Percentiles rank a stretch among this genome's conserved stretches.
These are phyloP conservation scores for Centella asiatica DNA, from an alignment of 129 eudicot species.

Conservation along the genomic window DNA sequence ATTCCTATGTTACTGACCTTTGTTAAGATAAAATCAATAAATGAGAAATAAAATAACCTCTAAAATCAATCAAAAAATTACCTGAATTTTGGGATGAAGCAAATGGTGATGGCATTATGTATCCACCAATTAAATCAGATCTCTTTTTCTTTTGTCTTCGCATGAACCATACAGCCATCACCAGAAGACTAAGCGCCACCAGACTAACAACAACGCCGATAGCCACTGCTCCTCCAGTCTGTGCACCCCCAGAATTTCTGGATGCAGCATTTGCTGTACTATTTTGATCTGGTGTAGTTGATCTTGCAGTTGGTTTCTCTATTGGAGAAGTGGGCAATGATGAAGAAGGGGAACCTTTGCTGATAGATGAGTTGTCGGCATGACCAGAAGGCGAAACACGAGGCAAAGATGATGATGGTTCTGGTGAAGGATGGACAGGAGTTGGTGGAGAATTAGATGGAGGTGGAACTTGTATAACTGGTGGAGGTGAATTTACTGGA, in stretches of 20 bases:
- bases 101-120: slow-evolving; percentile 68
- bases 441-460: slow-evolving; percentile 27
- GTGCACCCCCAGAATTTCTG: slow-evolving; percentile 26
- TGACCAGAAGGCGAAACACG: slow-evolving; percentile 17
- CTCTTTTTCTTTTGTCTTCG: slow-evolving; percentile 52
- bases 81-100: slow-evolving; percentile 90
- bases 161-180: slow-evolving; percentile 53
- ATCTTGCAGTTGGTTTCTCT: slow-evolving; percentile 58
- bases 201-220: slow-evolving; percentile 53
- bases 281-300: slow-evolving; percentile 30
- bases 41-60: slow-evolving; percentile 4
- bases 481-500: slow-evolving; percentile 32
- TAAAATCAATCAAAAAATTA: slow-evolving; percentile 18
- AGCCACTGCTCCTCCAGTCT: slow-evolving; percentile 36
- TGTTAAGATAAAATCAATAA: background rate
- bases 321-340: slow-evolving; percentile 39
- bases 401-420: slow-evolving; percentile 14
- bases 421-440: slow-evolving; percentile 24
- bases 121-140: slow-evolving; percentile 25
- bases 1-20: too few relatives aligned
- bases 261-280: slow-evolving; percentile 23
- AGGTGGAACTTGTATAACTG: slow-evolving; percentile 20
- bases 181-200: slow-evolving; percentile 44
- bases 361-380: slow-evolving; percentile 25
- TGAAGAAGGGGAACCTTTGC: slow-evolving; percentile 20